phyloP scores from a whole-genome alignment of 2,329 filamentous ascomycete species.

The Ophiobolus disseminans region DNA sequence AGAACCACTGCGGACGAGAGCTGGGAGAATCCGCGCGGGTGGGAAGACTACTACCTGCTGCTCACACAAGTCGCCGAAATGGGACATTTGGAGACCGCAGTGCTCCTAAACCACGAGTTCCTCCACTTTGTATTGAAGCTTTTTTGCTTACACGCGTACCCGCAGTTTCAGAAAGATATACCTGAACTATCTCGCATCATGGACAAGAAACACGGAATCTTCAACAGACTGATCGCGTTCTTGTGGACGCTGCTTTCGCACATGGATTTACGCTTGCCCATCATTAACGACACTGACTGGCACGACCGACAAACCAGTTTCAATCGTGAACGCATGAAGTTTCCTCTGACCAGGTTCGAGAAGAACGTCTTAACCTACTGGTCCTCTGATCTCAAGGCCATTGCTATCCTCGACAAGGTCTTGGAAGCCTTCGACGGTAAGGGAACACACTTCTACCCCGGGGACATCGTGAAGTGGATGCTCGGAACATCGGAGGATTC shows the following conservation, averaged over 20 bases:
- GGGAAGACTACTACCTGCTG: conserved; percentile 47
- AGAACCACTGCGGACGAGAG: conserved; percentile 31
- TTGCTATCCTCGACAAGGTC: conserved; percentile 45
- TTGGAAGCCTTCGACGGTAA: conserved; percentile 44
- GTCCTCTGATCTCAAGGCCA: conserved; percentile 38
- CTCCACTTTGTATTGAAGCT: conserved; percentile 38
- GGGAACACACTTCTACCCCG: conserved; percentile 42
- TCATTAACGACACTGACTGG: conserved; percentile 4
- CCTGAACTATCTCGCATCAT: conserved; percentile 37
- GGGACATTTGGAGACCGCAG: conserved; percentile 37
- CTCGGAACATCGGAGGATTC: conserved; percentile 25
- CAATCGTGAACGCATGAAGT: conserved; percentile 30
- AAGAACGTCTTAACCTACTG: conserved; percentile 29
- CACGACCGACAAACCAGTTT: conserved; percentile 28
- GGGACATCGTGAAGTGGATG: conserved; percentile 44
- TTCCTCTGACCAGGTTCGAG: conserved; percentile 38
- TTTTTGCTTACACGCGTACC: conserved; percentile 37
- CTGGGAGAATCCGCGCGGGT: conserved; percentile 32
- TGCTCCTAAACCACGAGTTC: conserved; percentile 35
- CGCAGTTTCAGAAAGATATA: conserved; percentile 15
- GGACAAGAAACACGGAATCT: conserved; percentile 41
- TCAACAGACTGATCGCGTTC: conserved; percentile 41
- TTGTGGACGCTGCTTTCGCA: conserved; percentile 35
- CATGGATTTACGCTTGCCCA: conserved; percentile 32
- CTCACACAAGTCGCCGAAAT: conserved; percentile 38